Conservation (phyloP, 441 rosid species). For the Gossypium laxum region DNA sequence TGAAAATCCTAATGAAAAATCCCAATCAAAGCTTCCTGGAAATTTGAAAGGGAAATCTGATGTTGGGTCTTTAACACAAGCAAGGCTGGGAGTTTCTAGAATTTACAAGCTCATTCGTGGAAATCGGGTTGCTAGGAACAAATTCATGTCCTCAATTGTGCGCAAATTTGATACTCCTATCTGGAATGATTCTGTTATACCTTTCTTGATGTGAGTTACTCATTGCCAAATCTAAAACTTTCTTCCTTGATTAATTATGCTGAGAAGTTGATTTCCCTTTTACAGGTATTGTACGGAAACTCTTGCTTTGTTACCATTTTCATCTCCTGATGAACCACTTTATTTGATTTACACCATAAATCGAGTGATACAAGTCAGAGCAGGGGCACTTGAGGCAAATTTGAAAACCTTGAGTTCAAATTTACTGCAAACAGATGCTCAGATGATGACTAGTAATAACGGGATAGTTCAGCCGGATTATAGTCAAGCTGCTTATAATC, state of each 20-base stretch:
- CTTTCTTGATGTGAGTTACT: slow-evolving; percentile 69
- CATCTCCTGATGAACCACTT: slow-evolving; percentile 91
- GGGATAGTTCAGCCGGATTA: slow-evolving; percentile 40
- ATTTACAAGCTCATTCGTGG: slow-evolving; percentile 95
- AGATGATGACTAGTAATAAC: slow-evolving; percentile 30
- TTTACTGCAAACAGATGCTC: slow-evolving; percentile 46
- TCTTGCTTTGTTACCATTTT: slow-evolving; percentile 85
- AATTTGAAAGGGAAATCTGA: slow-evolving; percentile 58
- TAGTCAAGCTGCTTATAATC: slow-evolving; percentile 24
- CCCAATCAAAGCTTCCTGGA: slow-evolving; percentile 51
- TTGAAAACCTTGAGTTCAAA: slow-evolving; percentile 58
- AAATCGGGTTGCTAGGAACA: slow-evolving; percentile 79
- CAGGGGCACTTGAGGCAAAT: slow-evolving; percentile 88
- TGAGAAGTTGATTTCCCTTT: slow-evolving; percentile 19
- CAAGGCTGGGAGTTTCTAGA: slow-evolving; percentile 91
- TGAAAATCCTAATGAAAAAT: slow-evolving; percentile 38
- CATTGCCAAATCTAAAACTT: slow-evolving; percentile 8
- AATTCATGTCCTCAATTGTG: slow-evolving; percentile 91
- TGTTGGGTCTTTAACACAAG: slow-evolving; percentile 60
- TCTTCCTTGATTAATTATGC: slow-evolving; percentile 10
- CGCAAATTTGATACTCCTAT: slow-evolving; percentile 88
- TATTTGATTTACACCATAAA: slow-evolving; percentile 82
- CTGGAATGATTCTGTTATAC: slow-evolving; percentile 51
- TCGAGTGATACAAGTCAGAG: slow-evolving; percentile 85
- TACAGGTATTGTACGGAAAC: slow-evolving; percentile 88